Evolutionary conservation across 345 rosid genomes (phyloP), one percentile per base, ranked within the genome.

Genomic region (Rhodamnia argentea): DNA sequence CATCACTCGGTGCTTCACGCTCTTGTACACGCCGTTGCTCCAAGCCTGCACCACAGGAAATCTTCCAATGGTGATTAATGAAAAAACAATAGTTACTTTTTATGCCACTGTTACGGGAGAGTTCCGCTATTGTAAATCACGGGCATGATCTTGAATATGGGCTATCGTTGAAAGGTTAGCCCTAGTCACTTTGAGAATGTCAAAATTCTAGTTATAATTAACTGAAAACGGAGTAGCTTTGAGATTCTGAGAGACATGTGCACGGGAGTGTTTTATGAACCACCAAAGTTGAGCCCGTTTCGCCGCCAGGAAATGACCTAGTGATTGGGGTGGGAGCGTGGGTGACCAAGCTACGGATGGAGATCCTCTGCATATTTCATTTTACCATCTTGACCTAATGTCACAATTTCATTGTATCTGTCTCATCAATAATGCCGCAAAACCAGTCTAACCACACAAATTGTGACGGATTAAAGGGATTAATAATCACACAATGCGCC

Each of bases 11-110:
- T 95, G 99, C 57, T 90, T 88, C 14, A 91, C 88, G 85, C 98
- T 95, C 86, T 90, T 93, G 91, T 92, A 96, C 37, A 88, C 87
- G n/a, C 92, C 95, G 85, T 94, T 95, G 91, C 98, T 96, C 78
- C 93, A 37, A 53, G 94, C 98, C 97, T 95, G 53, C 24, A 60
- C 27, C 23, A 52, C 50, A 26, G 13, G 54, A 42, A 18, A 56
- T 26, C 56, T 54, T 56, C 78, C 78, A 70, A 5, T 42, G 26
- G 24, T 70, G 47, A 70, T 70, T 44, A 37, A 18, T 32, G 78
- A 10, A 37, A 70, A 37, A 24, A 3, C 13, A 70, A 18, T 70
- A 70, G 47, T 37, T 10, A 37, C 78, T 70, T 37, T 10, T 26
- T 37, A 18, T 70, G 24, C 47, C 78, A 37, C 10, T 18, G 78